Percentiles rank a stretch among this genome's conserved stretches.
Evolutionary conservation across 257 asterid species (phyloP).

Genomic region (Eucommia ulmoides): DNA sequence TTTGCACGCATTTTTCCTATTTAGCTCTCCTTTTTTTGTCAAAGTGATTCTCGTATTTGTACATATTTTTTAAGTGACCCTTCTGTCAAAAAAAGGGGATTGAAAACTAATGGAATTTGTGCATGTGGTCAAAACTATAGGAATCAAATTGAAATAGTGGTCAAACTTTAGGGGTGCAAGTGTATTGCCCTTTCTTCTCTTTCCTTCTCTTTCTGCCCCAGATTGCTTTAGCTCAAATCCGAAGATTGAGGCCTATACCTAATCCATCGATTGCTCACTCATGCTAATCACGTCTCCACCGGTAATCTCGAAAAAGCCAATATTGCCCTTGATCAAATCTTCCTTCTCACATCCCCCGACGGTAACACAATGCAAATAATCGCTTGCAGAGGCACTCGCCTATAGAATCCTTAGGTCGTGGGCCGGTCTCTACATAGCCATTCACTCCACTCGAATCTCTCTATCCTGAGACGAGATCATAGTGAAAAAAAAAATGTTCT

Average conservation of each 20-base stretch:
- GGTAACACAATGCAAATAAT: slow-evolving; percentile 96
- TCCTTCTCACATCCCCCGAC: slow-evolving; percentile 67
- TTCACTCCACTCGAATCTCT: slow-evolving; percentile 39
- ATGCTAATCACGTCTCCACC: slow-evolving; percentile 72
- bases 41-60: too few relatives aligned
- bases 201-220: too few relatives aligned
- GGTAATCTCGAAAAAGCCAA: slow-evolving; percentile 78
- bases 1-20: too few relatives aligned
- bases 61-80: too few relatives aligned
- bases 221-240: slow-evolving; percentile 66
- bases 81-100: too few relatives aligned
- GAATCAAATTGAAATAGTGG: too few relatives aligned
- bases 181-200: too few relatives aligned
- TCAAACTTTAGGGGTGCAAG: too few relatives aligned
- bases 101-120: too few relatives aligned
- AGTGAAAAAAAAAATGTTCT: slow-evolving; percentile 62
- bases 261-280: slow-evolving; percentile 68
- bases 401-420: slow-evolving; percentile 65
- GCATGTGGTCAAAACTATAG: too few relatives aligned
- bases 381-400: slow-evolving; percentile 80
- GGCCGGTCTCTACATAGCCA: slow-evolving; percentile 81
- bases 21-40: too few relatives aligned
- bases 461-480: slow-evolving; percentile 46
- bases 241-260: slow-evolving; percentile 84
- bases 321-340: slow-evolving; percentile 79